Evolutionary conservation across 2,329 filamentous ascomycete genomes (phyloP), one percentile per base, ranked within the genome.

Genomic region (Cladosporium halotolerans): DNA sequence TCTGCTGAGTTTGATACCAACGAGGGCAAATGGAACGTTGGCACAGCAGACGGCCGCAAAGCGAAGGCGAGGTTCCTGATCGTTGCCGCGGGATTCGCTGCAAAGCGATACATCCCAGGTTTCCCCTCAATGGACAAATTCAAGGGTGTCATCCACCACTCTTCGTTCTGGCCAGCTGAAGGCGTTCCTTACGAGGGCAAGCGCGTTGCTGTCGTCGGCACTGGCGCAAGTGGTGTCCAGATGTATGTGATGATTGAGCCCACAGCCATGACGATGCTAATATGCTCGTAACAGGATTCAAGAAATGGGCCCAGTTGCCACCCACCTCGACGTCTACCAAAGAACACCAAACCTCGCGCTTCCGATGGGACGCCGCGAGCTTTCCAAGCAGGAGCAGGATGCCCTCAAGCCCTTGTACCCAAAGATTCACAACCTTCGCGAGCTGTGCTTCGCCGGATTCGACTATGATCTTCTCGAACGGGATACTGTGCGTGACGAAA

Each of bases 301-400:
- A 34, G 5, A 80, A 50, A 79, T 78, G 66, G 79, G 76, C 2
- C 71, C 5, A 67, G 63, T 34, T 52, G 60, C 61, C 3, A 60
- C 55, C 18, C 55, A 77, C 1, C 58, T 87, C 1, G 75, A 70
- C 2, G 79, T 87, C 34, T 85, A 86, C 65, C 82, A 86, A 60
- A 76, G 84, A 3, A 86, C 82, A 1, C 84, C 84, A 0, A 87
- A 86, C 55, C 70, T 84, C 6, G 81, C 80, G 0, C 60, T 86
- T 0, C 82, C 83, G 0, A 84, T 87, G 80, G 72, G 76, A 2
- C 75, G 77, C 54, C 68, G 71, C 2, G 39, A 68, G 1, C 68
- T 84, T 28, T 76, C 73, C 0, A 68, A 64, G 9, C 72, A 76
- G 53, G 77, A 82, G 56, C 79, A 85, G 60, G 68, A 79, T 19